A percentile compares a stretch with the other conserved stretches of the same genome.
phyloP scores from a whole-genome alignment of 805 yeast species.

The Ogataea ganodermae region DNA sequence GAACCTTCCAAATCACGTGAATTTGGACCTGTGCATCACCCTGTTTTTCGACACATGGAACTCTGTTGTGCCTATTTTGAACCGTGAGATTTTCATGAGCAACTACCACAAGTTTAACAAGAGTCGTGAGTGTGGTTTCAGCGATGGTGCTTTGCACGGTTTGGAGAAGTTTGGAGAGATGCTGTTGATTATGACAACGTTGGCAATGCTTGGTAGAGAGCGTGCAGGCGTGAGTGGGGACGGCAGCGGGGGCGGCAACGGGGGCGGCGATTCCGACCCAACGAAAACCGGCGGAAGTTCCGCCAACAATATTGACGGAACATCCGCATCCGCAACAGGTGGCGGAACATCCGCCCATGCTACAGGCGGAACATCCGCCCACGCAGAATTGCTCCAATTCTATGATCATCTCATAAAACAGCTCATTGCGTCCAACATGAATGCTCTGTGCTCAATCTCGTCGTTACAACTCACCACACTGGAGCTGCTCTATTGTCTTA shows the following conservation, averaged over 20 bases:
- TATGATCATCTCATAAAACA: slow-evolving; percentile 65
- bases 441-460: slow-evolving; percentile 61
- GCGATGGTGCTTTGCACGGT: slow-evolving; percentile 43
- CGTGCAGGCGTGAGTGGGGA: slow-evolving; percentile 13
- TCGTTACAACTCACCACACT: slow-evolving; percentile 70
- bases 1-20: slow-evolving; percentile 52
- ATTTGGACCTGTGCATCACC: slow-evolving; percentile 67
- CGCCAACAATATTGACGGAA: background rate
- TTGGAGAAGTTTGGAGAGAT: slow-evolving; percentile 60
- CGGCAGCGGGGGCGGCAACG: slow-evolving; percentile 21
- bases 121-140: slow-evolving; percentile 46
- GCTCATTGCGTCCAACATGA: slow-evolving; percentile 60
- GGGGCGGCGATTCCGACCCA: slow-evolving; percentile 8
- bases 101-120: slow-evolving; percentile 53
- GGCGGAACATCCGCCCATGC: background rate
- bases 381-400: slow-evolving; percentile 43
- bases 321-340: slow-evolving; percentile 23
- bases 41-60: slow-evolving; percentile 81
- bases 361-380: slow-evolving; percentile 16
- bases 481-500: slow-evolving; percentile 69
- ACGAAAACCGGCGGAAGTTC: background rate
- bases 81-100: slow-evolving; percentile 64
- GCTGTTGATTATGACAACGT: slow-evolving; percentile 49
- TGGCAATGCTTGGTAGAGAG: slow-evolving; percentile 48
- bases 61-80: slow-evolving; percentile 64